Evolutionary conservation across 345 rosid species (phyloP).

Genomic region (Melaleuca quinquenervia): DNA sequence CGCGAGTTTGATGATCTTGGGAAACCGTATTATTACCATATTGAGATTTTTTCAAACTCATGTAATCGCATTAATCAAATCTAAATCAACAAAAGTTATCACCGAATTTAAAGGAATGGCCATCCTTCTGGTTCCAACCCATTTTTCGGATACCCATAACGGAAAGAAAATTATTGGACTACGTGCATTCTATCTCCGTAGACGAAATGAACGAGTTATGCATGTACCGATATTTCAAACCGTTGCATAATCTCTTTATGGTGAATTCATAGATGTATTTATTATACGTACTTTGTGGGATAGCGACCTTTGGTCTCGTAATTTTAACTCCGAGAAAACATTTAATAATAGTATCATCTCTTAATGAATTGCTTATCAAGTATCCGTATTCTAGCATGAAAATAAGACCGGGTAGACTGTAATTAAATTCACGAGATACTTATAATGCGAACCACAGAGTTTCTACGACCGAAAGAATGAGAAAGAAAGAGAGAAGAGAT

Average conservation of each 20-base stretch:
- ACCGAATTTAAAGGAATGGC: not conserved
- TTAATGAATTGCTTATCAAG: no score
- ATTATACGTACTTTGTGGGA: no score
- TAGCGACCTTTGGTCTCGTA: no score
- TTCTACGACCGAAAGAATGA: not conserved
- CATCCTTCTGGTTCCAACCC: not conserved
- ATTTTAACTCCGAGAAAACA: not conserved
- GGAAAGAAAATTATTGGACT: not conserved
- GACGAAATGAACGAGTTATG: not conserved
- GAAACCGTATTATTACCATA: not conserved
- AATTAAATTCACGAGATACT: not conserved
- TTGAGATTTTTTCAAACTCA: not conserved
- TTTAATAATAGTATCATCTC: not conserved
- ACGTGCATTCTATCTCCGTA: not conserved
- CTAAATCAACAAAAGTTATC: not conserved
- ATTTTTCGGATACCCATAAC: not conserved
- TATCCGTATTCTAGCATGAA: not conserved
- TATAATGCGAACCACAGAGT: not conserved
- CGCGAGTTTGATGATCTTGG: not conserved
- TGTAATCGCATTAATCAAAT: not conserved
- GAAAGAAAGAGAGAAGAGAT: not conserved
- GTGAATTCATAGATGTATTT: not conserved
- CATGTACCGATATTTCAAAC: not conserved
- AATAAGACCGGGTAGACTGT: not conserved
- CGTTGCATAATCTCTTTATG: rapidly evolving